A percentile compares a stretch with the other conserved stretches of the same genome.
Conservation (phyloP, 2,329 filamentous ascomycete species). For the Didymella keratinophila region DNA sequence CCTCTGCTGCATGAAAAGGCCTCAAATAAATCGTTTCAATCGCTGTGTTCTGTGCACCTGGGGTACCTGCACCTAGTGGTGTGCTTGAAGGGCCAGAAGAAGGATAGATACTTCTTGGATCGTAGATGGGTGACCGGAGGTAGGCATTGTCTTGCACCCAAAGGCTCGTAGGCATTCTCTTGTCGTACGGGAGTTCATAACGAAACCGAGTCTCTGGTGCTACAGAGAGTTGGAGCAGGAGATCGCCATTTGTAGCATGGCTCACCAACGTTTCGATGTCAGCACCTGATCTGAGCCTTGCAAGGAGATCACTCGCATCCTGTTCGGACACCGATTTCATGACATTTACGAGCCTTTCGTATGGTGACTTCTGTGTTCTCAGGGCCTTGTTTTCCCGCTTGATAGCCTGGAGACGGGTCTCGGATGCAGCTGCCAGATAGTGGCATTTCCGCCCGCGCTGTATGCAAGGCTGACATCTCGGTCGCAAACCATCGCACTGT, state of each 20-base stretch:
- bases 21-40: background rate
- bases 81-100: background rate
- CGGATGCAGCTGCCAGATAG: background rate
- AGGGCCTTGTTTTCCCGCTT: background rate
- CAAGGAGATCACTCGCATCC: background rate
- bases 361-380: background rate
- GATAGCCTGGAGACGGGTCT: background rate
- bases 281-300: background rate
- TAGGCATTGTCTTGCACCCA: background rate
- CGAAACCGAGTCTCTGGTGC: background rate
- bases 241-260: background rate
- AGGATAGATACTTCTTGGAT: background rate
- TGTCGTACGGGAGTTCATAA: background rate
- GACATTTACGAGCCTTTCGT: background rate
- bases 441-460: background rate
- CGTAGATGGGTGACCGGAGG: background rate
- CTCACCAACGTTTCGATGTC: background rate
- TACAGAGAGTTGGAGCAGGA: background rate
- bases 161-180: background rate
- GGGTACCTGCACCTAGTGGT: background rate
- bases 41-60: background rate
- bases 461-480: background rate
- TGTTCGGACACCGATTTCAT: background rate
- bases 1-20: background rate
- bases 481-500: background rate